These are phyloP conservation scores for Tetrahymena thermophila DNA, from an alignment of 73 alveolate genomes.

Conservation along the genomic window DNA sequence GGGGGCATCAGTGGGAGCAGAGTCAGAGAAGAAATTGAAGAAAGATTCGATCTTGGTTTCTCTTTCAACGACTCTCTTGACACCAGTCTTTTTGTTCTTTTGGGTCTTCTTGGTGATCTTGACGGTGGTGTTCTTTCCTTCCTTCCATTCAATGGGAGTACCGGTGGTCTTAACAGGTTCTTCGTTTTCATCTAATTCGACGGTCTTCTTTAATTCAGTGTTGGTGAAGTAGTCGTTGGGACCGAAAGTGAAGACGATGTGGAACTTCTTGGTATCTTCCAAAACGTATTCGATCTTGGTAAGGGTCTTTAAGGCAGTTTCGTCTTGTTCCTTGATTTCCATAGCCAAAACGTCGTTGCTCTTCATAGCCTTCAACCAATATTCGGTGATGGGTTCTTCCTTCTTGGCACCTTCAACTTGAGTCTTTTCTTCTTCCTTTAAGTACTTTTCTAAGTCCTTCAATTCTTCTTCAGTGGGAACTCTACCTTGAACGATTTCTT, in stretches of 20 bases:
- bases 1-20: conserved; percentile 72
- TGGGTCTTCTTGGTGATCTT: conserved; percentile 89
- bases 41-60: conserved; percentile 62
- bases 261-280: conserved; percentile 64
- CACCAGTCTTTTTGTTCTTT: conserved; percentile 83
- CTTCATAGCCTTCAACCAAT: conserved; percentile 41
- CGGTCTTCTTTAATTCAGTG: conserved; percentile 62
- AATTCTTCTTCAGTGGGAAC: conserved; percentile 34
- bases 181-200: conserved; percentile 61
- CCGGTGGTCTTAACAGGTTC: conserved; percentile 78
- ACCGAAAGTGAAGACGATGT: conserved; percentile 70
- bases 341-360: conserved; percentile 20
- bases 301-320: conserved; percentile 20
- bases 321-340: conserved; percentile 28
- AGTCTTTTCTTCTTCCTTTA: conserved; percentile 28
- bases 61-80: conserved; percentile 65
- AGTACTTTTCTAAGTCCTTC: conserved; percentile 9
- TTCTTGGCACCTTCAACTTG: not conserved
- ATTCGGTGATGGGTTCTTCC: conserved; percentile 40
- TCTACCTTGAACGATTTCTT: conserved; percentile 17
- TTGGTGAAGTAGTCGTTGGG: conserved; percentile 86
- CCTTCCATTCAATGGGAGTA: conserved; percentile 90
- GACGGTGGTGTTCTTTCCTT: conserved; percentile 77
- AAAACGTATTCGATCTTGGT: conserved; percentile 11
- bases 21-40: conserved; percentile 86